phyloP scores from a whole-genome alignment of 2,329 filamentous ascomycete species.

The Fusarium sp. region DNA sequence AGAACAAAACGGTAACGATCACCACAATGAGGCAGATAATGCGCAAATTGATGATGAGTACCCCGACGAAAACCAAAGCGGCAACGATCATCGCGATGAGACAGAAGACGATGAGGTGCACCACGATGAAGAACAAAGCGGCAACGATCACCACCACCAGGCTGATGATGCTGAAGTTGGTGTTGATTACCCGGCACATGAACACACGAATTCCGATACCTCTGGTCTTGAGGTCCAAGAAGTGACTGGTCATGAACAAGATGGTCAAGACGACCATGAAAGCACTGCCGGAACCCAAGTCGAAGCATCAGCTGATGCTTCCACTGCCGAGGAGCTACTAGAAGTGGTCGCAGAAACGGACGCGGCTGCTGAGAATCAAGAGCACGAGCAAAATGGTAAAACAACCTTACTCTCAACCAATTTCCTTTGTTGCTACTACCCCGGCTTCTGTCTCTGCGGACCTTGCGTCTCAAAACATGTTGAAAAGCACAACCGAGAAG shows the following conservation, averaged over 20 bases:
- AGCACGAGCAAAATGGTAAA: slow-evolving; percentile 46
- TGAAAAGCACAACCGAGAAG: slow-evolving; percentile 34
- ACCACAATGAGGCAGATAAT: slow-evolving; percentile 24
- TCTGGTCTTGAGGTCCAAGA: slow-evolving; percentile 1
- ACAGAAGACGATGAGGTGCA: slow-evolving; percentile 26
- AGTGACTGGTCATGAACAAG: neutral
- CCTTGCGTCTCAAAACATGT: slow-evolving; percentile 32
- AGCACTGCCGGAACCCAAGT: slow-evolving; percentile 23
- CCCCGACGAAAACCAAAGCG: too few species aligned
- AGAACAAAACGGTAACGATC: slow-evolving; percentile 23
- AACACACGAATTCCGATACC: neutral
- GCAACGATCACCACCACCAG: slow-evolving; percentile 35
- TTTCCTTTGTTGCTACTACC: slow-evolving; percentile 33
- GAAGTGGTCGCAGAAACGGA: slow-evolving; percentile 22
- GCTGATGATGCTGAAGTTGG: slow-evolving; percentile 23
- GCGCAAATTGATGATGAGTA: slow-evolving; percentile 36
- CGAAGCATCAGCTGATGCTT: slow-evolving; percentile 24
- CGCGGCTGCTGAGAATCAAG: slow-evolving; percentile 13
- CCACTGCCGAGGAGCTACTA: slow-evolving; percentile 6
- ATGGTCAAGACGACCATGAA: slow-evolving; percentile 4
- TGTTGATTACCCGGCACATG: slow-evolving; percentile 41
- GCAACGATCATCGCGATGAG: too few species aligned
- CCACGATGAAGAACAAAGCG: slow-evolving; percentile 3
- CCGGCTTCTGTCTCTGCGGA: slow-evolving; percentile 38
- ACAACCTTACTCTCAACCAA: slow-evolving; percentile 18